These are phyloP conservation scores for Tillandsia leiboldiana DNA, from an alignment of 176 grass and related monocot genomes.

Conservation along the genomic window DNA sequence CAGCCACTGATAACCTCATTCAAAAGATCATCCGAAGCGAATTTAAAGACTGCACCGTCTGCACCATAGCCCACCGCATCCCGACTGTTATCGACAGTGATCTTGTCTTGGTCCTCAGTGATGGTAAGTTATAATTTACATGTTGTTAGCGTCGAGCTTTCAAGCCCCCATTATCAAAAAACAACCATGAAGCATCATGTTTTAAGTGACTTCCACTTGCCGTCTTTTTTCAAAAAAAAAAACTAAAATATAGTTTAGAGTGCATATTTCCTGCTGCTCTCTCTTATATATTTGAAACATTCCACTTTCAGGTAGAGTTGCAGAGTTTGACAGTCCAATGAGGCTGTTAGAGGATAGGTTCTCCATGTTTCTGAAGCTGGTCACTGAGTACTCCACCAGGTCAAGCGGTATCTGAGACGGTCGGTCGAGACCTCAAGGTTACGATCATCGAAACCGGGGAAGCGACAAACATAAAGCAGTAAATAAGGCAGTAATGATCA, in stretches of 20 bases:
- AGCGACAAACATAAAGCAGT: too few relatives aligned
- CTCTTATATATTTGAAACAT: neutral
- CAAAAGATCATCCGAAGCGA: slow-evolving; percentile 98
- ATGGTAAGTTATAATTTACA: slow-evolving; percentile 39
- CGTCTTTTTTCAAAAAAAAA: neutral
- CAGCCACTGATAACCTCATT: slow-evolving; percentile 93
- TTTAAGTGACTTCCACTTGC: neutral
- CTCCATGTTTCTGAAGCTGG: slow-evolving; percentile 85
- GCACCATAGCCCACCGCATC: slow-evolving; percentile 93
- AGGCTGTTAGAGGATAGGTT: slow-evolving; percentile 71
- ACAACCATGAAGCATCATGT: slow-evolving; percentile 1
- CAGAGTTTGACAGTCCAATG: slow-evolving; percentile 71
- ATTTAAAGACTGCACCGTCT: slow-evolving; percentile 85
- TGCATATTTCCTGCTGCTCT: neutral
- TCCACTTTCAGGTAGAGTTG: slow-evolving; percentile 66
- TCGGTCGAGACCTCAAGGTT: slow-evolving; percentile 27
- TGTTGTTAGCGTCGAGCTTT: neutral
- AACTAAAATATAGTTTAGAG: neutral
- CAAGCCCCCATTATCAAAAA: neutral
- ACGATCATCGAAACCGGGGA: too few relatives aligned
- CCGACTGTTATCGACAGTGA: slow-evolving; percentile 98
- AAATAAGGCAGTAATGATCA: too few relatives aligned
- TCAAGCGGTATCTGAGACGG: slow-evolving; percentile 56
- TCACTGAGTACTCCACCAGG: slow-evolving; percentile 78
- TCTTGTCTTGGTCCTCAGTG: slow-evolving; percentile 77